A percentile compares a stretch with the other conserved stretches of the same genome.
phyloP scores from a whole-genome alignment of 164 flowering plant species.

The Protea cynaroides region DNA sequence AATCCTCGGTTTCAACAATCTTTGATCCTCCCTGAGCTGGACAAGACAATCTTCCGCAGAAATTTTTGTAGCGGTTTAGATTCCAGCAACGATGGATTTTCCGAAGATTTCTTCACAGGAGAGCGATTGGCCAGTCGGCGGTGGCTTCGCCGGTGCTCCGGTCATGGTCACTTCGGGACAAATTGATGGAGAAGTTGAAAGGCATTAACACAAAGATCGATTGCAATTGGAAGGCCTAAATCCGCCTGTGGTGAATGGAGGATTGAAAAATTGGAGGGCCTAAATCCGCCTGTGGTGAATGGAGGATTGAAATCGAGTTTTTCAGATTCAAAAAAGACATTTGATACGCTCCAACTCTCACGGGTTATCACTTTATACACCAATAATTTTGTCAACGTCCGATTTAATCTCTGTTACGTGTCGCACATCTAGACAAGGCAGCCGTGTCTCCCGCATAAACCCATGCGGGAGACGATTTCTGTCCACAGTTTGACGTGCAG shows the following conservation, averaged over 20 bases:
- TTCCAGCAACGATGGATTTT: conserved; percentile 23
- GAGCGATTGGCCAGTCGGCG: conserved; percentile 17
- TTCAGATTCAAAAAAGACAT: no score
- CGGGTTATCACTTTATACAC: no score
- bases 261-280: conserved; percentile 29
- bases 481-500: no score
- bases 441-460: no score
- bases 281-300: conserved; percentile 22
- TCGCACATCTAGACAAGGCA: no score
- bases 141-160: conserved; percentile 25
- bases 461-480: no score
- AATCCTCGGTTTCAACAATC: conserved; percentile 2
- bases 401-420: no score
- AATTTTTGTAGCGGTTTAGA: conserved; percentile 25
- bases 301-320: conserved; percentile 37
- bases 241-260: conserved; percentile 29
- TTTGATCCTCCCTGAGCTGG: conserved; percentile 6
- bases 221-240: conserved; percentile 23
- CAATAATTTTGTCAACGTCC: no score
- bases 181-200: conserved; percentile 35
- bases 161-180: conserved; percentile 35
- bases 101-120: conserved; percentile 37
- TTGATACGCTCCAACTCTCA: no score
- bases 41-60: conserved; percentile 16
- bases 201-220: conserved; percentile 19